Evolutionary conservation across 2,329 filamentous ascomycete species (phyloP), one percentile per base, ranked within the genome.

Genomic region (Cryphonectria parasitica): DNA sequence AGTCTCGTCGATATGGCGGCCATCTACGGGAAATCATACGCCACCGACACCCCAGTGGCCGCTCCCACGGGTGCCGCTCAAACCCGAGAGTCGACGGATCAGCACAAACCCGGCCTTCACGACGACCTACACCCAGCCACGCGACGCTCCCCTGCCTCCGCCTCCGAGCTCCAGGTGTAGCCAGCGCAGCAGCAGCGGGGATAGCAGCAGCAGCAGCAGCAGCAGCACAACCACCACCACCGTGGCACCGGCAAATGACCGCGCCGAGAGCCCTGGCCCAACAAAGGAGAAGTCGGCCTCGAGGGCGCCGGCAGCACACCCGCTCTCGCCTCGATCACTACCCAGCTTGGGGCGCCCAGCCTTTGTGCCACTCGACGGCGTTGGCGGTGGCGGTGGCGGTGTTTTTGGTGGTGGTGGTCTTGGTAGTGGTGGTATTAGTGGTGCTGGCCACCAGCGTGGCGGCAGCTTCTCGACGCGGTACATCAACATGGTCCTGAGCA

Each of bases 401-500:
- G 36, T 10, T 22, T 17, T 4, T 25, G 43, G 36, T 17, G 45
- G 17, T 17, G 17, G 3, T 17, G 43, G 43, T 19, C 1, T 4
- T 45, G 5, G 17, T 22, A 15, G 43, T 43, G 43, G 22, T 19
- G 43, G 17, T 45, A 15, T 36, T 36, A 8, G 34, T 45, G 43
- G 11, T 31, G 43, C 34, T 7, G 43, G 52, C 10, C 68, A 72
- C 25, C 68, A 72, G 69, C 69, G 68, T 10, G 36, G 43, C 19
- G 66, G 56, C 10, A 67, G 69, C 67, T 71, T 73, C 31, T 73
- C 74, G 45, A 74, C 81, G 28, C 78, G 78, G 39, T 85, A 84
- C 74, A 78, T 82, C 52, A 77, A 81, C 71, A 86, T 87, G 82
- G 80, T 86, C 10, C 79, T 85, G 34, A 78, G 80, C 49, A 78